Conservation (phyloP, 1,139 yeast genomes). For the Kurtzmaniella quercitrusa region DNA sequence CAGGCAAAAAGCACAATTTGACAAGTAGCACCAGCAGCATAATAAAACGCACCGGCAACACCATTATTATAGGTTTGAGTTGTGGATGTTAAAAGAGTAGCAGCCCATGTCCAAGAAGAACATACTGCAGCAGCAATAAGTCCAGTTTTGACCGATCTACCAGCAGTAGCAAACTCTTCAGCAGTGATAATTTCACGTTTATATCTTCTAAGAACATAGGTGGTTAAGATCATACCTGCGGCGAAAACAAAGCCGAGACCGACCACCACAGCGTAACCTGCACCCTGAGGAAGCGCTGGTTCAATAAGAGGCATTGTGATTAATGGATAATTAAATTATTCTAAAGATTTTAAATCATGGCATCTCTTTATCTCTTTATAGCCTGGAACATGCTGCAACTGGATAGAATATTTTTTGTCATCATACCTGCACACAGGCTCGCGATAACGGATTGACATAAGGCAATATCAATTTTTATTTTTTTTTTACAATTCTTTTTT, state of each 20-base stretch:
- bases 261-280: constrained; percentile 90
- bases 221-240: constrained; percentile 70
- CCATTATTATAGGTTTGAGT: constrained; percentile 79
- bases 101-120: constrained; percentile 94
- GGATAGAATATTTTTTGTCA: not conserved
- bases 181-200: constrained; percentile 81
- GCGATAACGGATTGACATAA: not conserved
- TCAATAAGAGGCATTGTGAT: not conserved
- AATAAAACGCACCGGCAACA: constrained; percentile 52
- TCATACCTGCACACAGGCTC: not conserved
- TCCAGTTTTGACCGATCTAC: constrained; percentile 77
- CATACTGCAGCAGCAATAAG: constrained; percentile 84
- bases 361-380: not conserved
- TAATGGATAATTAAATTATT: not conserved
- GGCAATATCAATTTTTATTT: not conserved
- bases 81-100: constrained; percentile 72
- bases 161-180: constrained; percentile 87
- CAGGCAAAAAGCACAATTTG: constrained; percentile 51
- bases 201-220: constrained; percentile 66
- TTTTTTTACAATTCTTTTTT: not conserved
- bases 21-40: constrained; percentile 53
- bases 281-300: constrained; percentile 60
- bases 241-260: constrained; percentile 87
- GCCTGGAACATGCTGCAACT: not conserved
- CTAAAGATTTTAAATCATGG: not conserved